A percentile compares a stretch with the other conserved stretches of the same genome.
These are phyloP conservation scores for Penicillium goetzii DNA, from an alignment of 495 filamentous ascomycete genomes.

Conservation along the genomic window DNA sequence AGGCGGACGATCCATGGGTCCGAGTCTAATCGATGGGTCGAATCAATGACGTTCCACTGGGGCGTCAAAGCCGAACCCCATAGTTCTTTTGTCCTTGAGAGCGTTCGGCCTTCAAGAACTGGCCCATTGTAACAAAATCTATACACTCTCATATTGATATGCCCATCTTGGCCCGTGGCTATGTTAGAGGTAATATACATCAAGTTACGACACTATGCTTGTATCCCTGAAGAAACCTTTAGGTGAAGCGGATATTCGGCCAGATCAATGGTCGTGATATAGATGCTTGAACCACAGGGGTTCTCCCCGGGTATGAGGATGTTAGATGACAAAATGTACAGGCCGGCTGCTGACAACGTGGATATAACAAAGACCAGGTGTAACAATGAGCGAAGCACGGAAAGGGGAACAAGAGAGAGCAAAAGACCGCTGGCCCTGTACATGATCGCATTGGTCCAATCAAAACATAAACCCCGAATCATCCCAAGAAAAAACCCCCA, in stretches of 20 bases:
- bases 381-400: conserved; percentile 3
- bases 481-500: conserved; percentile 4
- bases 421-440: neutral
- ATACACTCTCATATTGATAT: neutral
- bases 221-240: too few relatives aligned
- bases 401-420: neutral
- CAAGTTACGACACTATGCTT: neutral
- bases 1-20: conserved; percentile 4
- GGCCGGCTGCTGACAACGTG: conserved; percentile 21
- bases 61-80: neutral
- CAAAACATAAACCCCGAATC: conserved; percentile 12
- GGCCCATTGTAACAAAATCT: neutral
- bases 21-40: neutral
- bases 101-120: neutral
- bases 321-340: conserved; percentile 32
- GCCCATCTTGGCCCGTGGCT: neutral
- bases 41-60: conserved; percentile 7
- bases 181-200: neutral
- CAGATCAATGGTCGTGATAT: conserved; percentile 5
- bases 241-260: neutral
- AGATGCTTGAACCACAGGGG: conserved; percentile 14
- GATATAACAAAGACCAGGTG: conserved; percentile 16
- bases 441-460: conserved; percentile 19
- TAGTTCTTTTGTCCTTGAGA: neutral
- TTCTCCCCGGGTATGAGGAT: conserved; percentile 14